Evolutionary conservation across 1,284 basidiomycete species (phyloP).

Genomic region (Vanrija sp.): DNA sequence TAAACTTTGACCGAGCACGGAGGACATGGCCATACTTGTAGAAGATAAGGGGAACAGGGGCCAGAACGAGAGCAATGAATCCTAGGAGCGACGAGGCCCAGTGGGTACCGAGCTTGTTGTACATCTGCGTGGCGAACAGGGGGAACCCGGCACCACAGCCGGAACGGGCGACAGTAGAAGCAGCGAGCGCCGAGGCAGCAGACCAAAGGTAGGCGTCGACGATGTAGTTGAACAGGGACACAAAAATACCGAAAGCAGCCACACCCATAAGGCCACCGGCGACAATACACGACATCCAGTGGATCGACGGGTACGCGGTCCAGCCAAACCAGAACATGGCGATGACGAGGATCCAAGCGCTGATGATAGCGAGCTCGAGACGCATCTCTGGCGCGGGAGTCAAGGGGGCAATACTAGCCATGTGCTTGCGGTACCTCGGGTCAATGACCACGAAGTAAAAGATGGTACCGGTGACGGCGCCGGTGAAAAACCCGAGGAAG

Average conservation of each 20-base stretch:
- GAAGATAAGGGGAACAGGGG: slow-evolving; percentile 50
- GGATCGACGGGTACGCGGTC: slow-evolving; percentile 49
- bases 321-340: slow-evolving; percentile 52
- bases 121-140: slow-evolving; percentile 55
- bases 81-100: slow-evolving; percentile 46
- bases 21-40: slow-evolving; percentile 52
- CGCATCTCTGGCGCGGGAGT: slow-evolving; percentile 36
- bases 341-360: slow-evolving; percentile 46
- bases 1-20: slow-evolving; percentile 49
- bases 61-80: slow-evolving; percentile 40
- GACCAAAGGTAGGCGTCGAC: slow-evolving; percentile 55
- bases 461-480: slow-evolving; percentile 40
- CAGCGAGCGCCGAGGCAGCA: slow-evolving; percentile 54
- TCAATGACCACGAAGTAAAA: slow-evolving; percentile 29
- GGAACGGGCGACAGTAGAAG: slow-evolving; percentile 53
- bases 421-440: slow-evolving; percentile 28
- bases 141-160: slow-evolving; percentile 53
- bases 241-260: slow-evolving; percentile 57
- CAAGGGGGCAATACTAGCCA: slow-evolving; percentile 21
- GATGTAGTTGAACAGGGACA: slow-evolving; percentile 52
- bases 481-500: slow-evolving; percentile 53
- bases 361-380: slow-evolving; percentile 44
- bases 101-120: slow-evolving; percentile 48
- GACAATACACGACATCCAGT: slow-evolving; percentile 50
- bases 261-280: slow-evolving; percentile 51